Base-by-base conservation (phyloP, 148 eudicot genomes). In the Chenopodium suecicum region DNA sequence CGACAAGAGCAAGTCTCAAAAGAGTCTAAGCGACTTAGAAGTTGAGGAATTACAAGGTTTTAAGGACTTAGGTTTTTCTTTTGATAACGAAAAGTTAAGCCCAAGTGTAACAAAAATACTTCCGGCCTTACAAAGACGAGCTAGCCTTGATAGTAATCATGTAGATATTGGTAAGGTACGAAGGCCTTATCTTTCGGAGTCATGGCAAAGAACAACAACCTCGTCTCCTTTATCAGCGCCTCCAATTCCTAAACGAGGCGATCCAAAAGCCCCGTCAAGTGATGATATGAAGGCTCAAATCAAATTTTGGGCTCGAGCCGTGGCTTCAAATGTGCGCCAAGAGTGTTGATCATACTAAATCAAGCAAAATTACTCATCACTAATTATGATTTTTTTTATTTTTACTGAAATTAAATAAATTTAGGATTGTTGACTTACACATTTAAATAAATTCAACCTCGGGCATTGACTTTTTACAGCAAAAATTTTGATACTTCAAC, bases 251-350 rank as follows among this genome's bases (percentile, higher is more conserved):
- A 85, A 64, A 75, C 84, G 88, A 73, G 73, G 8, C 7, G 83
- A 80, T 50, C 81, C 37, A 5, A 80, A 80, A 56, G 76, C 77
- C 29, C 13, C 71, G 0, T 88, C 92, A 7, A 56, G 84, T 70
- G 89, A 90, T 47, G 93, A 93, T 68, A 86, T 93, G 88, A 95
- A 95, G 82, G 90, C 87, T 19, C 97, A 91, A 80, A 90, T 95
- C 87, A 95, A 90, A 84, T 93, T 88, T 23, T 95, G 98, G 98
- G 98, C 98, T 52, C 88, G 91, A 86, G 90, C 94, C 27, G 98
- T 95, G 68, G 98, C 98, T 34, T 86, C 91, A 17, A 93, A 95
- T 80, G 91, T 89, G 70, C 92, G 91, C 58, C 90, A 86, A 85
- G 88, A 89, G 32, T 87, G 91, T 31, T 89, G 74, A 90, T 52